Percentiles rank a stretch among this genome's conserved stretches.
Evolutionary conservation across 345 rosid species (phyloP).

Genomic region (Populus deltoides): DNA sequence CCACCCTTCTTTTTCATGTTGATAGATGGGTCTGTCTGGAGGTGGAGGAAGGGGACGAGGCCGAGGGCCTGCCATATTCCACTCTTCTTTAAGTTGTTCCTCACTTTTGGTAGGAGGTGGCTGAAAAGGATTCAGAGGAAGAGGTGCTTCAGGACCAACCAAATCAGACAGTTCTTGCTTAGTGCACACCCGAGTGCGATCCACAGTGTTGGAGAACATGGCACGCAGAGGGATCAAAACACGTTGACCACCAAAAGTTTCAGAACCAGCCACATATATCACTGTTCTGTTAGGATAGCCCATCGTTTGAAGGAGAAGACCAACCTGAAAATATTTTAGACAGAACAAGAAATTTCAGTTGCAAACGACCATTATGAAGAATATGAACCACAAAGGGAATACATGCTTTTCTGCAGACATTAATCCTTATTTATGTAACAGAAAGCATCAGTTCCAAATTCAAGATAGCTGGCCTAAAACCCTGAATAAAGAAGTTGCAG

Average conservation of each 20-base stretch:
- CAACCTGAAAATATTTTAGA: constrained; percentile 61
- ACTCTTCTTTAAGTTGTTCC: constrained; percentile 68
- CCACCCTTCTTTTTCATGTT: constrained; percentile 98
- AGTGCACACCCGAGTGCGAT: constrained; percentile 76
- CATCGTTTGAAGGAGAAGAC: constrained; percentile 82
- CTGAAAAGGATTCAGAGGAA: constrained; percentile 45
- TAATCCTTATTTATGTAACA: too few relatives aligned
- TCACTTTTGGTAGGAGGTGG: constrained; percentile 57
- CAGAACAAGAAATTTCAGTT: not conserved
- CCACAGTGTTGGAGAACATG: constrained; percentile 74
- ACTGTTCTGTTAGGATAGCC: constrained; percentile 84
- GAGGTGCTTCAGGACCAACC: constrained; percentile 78
- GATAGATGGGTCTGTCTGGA: constrained; percentile 88
- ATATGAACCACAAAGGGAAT: not conserved
- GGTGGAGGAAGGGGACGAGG: constrained; percentile 99
- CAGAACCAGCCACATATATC: constrained; percentile 91
- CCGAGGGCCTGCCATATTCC: constrained; percentile 94
- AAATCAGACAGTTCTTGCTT: constrained; percentile 63
- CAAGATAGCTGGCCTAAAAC: too few relatives aligned
- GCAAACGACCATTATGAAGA: not conserved
- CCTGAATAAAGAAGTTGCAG: too few relatives aligned
- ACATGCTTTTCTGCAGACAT: not conserved
- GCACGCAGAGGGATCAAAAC: constrained; percentile 87
- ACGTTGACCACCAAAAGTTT: constrained; percentile 94
- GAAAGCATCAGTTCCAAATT: too few relatives aligned